phyloP scores from a whole-genome alignment of 495 filamentous ascomycete species.

The Hypoxylon lenormandii region DNA sequence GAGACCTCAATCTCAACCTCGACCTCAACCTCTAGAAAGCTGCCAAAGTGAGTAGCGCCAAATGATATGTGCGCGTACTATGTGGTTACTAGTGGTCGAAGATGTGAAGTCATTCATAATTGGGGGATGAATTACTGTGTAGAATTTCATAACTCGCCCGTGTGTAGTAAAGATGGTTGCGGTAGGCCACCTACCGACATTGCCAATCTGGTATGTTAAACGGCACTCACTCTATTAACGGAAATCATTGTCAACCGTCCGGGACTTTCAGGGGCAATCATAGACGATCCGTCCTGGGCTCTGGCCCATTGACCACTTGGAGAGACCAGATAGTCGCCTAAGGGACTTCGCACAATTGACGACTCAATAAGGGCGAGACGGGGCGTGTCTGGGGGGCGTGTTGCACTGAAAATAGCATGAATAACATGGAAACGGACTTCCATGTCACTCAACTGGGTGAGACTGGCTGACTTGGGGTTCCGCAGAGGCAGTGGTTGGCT shows the following conservation, averaged over 20 bases:
- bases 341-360: conserved; percentile 36
- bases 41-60: background rate
- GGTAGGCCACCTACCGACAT: conserved; percentile 39
- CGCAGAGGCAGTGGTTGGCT: conserved; percentile 28
- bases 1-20: conserved; percentile 2
- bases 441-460: conserved; percentile 19
- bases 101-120: conserved; percentile 26
- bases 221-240: conserved; percentile 20
- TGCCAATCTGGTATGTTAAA: conserved; percentile 27
- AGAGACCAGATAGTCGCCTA: conserved; percentile 25
- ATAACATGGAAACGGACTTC: conserved; percentile 13
- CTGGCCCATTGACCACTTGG: conserved; percentile 41
- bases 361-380: conserved; percentile 40
- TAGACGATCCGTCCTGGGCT: conserved; percentile 37
- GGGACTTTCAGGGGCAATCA: conserved; percentile 39
- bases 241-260: conserved; percentile 20
- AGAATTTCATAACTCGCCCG: conserved; percentile 27
- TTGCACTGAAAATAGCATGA: conserved; percentile 29
- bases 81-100: too few species aligned
- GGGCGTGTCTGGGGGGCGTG: conserved; percentile 16
- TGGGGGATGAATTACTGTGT: conserved; percentile 17
- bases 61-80: conserved; percentile 3
- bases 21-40: background rate
- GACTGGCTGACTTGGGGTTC: too few species aligned
- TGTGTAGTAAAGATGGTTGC: conserved; percentile 8